Conservation (phyloP, 2,329 filamentous ascomycete genomes). For the Nemania diffusa region DNA sequence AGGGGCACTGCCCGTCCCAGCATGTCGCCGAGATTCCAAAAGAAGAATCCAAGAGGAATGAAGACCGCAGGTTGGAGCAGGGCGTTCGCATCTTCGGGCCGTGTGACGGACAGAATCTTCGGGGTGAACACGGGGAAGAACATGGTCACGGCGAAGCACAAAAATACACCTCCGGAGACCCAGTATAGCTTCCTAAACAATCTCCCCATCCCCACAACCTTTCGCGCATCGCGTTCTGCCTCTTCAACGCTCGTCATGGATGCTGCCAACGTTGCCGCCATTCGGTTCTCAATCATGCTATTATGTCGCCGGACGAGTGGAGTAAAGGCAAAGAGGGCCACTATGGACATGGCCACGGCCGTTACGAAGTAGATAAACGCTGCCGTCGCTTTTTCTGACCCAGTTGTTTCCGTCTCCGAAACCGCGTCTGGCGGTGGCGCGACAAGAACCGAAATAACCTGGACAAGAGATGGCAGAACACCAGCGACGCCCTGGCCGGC, state of each 20-base stretch:
- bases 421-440: constrained; percentile 57
- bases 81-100: constrained; percentile 56
- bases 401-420: constrained; percentile 44
- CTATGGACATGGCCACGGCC: constrained; percentile 78
- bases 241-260: constrained; percentile 64
- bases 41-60: constrained; percentile 88
- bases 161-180: constrained; percentile 78
- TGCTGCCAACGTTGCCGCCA: constrained; percentile 60
- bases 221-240: constrained; percentile 61
- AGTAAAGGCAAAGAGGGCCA: constrained; percentile 77
- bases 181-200: constrained; percentile 83
- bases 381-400: constrained; percentile 63
- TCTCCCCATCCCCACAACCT: constrained; percentile 64
- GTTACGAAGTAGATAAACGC: constrained; percentile 94
- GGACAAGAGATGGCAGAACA: constrained; percentile 83
- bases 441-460: constrained; percentile 83
- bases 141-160: constrained; percentile 89
- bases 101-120: constrained; percentile 65
- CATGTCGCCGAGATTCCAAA: constrained; percentile 94
- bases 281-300: constrained; percentile 61
- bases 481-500: constrained; percentile 91
- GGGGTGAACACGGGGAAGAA: constrained; percentile 92
- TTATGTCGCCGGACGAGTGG: constrained; percentile 74
- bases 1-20: constrained; percentile 75
- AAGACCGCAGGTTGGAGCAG: constrained; percentile 81